Evolutionary conservation across 306 rosid species (phyloP).

Genomic region (Corylus americana): DNA sequence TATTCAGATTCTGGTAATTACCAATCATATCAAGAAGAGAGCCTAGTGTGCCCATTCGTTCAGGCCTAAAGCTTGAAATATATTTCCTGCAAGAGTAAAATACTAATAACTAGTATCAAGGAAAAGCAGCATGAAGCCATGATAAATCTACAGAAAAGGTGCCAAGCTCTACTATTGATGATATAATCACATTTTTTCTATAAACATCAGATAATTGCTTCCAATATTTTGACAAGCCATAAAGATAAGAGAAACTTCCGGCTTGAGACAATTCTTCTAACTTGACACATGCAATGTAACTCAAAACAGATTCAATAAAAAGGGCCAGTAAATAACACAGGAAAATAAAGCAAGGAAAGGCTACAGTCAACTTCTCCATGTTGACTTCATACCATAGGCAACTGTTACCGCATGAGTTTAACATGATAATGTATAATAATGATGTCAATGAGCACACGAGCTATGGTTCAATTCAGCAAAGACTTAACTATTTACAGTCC

Average conservation of each 20-base stretch:
- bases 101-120: constrained; percentile 12
- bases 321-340: neutral
- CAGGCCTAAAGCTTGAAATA: constrained; percentile 75
- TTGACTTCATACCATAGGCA: neutral
- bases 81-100: constrained; percentile 67
- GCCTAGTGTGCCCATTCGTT: constrained; percentile 70
- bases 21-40: constrained; percentile 69
- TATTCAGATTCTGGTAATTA: constrained; percentile 36
- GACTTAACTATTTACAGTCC: too few relatives aligned
- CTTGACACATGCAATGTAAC: neutral
- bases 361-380: neutral
- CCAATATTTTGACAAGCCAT: neutral
- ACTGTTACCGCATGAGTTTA: too few relatives aligned
- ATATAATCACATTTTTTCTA: neutral
- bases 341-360: neutral
- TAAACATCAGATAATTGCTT: neutral
- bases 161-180: neutral
- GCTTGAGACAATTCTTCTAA: neutral
- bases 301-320: neutral
- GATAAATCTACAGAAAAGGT: neutral
- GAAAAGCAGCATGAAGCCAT: neutral
- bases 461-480: too few relatives aligned
- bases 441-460: too few relatives aligned
- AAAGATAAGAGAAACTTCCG: neutral
- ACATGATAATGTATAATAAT: too few relatives aligned